Evolutionary conservation across 345 rosid genomes (phyloP), one percentile per base, ranked within the genome.

Genomic region (Tarenaya hassleriana): DNA sequence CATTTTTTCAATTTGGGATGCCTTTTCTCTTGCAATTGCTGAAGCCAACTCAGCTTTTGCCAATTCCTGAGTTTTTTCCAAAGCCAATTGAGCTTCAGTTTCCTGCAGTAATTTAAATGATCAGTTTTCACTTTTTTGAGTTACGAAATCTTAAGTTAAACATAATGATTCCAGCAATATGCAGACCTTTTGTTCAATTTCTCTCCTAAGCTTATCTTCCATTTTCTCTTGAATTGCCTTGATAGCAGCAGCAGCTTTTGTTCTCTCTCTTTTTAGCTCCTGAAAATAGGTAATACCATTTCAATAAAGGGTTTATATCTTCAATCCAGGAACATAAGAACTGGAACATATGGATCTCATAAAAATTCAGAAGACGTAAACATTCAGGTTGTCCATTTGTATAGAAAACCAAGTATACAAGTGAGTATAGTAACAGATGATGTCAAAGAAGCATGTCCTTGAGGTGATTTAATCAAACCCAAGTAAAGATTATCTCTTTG

Each of bases 181-280:
- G 45, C 56, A 31, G 15, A 80, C 99, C 95, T 94, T 86, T 62
- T 80, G 82, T 67, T 81, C 95, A 65, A 82, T 75, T 69, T 94
- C 94, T 65, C 52, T 45, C 69, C 69, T 81, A 45, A 76, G 89
- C 61, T 76, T 86, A 57, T 86, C 87, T 68, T 83, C 95, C 82
- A 86, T 72, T 69, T 77, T 86, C 68, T 86, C 95, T 74, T 86
- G 84, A 68, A 85, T 77, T 7, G 81, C 56, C 62, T 77, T 86
- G 67, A 88, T 68, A 45, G 97, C 77, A 68, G 86, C 77, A 16
- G 84, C 94, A 58, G 95, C 94, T 70, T 83, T 88, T 58, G 75
- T 71, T 73, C 70, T 78, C 61, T 94, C 99, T 85, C 94, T 78
- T 69, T 83, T 88, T 64, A 94, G 60, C 79, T 94, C 97, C 99